Base-by-base conservation (phyloP, 768 basidiomycete genomes). In the Mycena belliarum region DNA sequence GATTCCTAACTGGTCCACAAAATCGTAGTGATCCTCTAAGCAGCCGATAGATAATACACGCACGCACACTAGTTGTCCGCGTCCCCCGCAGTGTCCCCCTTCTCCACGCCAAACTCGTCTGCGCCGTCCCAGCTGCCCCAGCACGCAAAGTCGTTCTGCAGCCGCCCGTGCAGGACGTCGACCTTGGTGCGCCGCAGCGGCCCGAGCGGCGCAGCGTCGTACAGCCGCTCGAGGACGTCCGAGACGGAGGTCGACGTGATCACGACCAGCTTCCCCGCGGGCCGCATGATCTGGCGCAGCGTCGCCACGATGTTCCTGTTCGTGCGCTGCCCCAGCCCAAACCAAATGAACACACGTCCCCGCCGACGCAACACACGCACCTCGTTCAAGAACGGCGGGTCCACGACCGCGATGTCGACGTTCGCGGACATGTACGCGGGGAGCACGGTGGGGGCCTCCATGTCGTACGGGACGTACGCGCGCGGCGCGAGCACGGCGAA, bases 301-400 rank as follows among this genome's bases (percentile, higher is more conserved):
- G 78, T 77, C 33, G 68, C 65, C 0, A 69, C 63, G n/a, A 81
- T 9, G 54, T 76, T 73, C 9, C 20, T 52, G 57, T 81, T 79
- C 2, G 79, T 81, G 23, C 66, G 66, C 78, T 80, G 56, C 18
- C 3, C 29, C 7, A 6, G 29, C 6, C 6, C 12, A 2, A 21
- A 18, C 9, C 3, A 7, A 2, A 20, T 16, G 5, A 44, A 20
- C 12, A 32, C 20, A 2, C 9, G 25, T 18, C 5, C 15, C 21
- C 18, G 43, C 20, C 7, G 25, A 16, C 6, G 21, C 6, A 6
- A 20, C 12, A 20, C 18, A 6, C 21, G 20, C 18, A 77, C 79
- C 69, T 79, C 77, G 48, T 79, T 79, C 33, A 81, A 63, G 53
- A 77, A 81, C 4, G 79, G 78, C 14, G 79, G 79, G 53, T 81